Conservation (phyloP, 371 early-diverging fungal species). For the Apophysomyces sp. region DNA sequence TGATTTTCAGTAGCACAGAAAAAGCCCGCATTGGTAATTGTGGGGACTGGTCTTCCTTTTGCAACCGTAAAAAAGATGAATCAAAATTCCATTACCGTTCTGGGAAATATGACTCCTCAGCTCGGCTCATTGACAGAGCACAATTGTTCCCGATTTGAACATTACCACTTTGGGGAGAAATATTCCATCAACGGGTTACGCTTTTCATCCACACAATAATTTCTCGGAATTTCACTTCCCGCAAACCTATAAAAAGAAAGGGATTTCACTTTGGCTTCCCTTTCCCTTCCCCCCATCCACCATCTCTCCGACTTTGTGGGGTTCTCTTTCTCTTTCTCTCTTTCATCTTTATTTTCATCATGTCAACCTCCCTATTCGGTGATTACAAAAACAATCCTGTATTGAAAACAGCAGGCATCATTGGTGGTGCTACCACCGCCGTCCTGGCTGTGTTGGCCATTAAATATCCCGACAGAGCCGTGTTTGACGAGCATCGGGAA, state of each 20-base stretch:
- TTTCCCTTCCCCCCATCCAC: too few relatives aligned
- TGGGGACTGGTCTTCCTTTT: background rate
- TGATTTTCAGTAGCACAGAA: too few relatives aligned
- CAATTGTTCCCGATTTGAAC: background rate
- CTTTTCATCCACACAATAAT: background rate
- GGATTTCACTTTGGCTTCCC: too few relatives aligned
- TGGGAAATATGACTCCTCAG: background rate
- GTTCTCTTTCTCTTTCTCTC: background rate
- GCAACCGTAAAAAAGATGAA: background rate
- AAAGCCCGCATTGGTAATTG: too few relatives aligned
- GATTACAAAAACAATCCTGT: background rate
- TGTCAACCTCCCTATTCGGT: background rate
- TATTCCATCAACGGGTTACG: background rate
- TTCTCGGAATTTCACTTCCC: background rate
- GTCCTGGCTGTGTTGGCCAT: constrained; percentile 15
- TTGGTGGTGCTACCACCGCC: constrained; percentile 11
- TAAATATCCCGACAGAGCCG: constrained; percentile 35
- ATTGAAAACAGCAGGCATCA: background rate
- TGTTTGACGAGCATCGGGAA: constrained; percentile 34
- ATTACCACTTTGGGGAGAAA: background rate
- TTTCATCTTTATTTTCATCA: background rate
- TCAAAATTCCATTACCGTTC: background rate
- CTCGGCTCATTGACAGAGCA: background rate
- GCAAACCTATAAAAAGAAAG: too few relatives aligned
- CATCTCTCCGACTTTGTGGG: background rate